Conservation (phyloP, 140 eudicot genomes). For the Stevia rebaudiana region DNA sequence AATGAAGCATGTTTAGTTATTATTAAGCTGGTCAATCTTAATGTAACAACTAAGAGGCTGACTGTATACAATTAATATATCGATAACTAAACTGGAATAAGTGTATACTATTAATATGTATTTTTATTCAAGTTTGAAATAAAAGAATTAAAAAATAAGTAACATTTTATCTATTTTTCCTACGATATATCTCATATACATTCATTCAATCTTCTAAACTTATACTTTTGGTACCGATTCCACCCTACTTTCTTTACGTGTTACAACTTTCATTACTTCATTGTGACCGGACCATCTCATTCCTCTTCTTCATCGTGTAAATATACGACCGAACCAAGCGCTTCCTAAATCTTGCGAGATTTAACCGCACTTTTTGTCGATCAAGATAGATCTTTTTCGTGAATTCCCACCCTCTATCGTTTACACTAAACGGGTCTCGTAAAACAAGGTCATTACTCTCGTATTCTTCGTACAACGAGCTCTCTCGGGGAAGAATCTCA, state of each 20-base stretch:
- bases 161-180: constrained; percentile 17
- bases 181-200: constrained; percentile 35
- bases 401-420: constrained; percentile 44
- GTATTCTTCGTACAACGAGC: constrained; percentile 43
- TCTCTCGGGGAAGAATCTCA: constrained; percentile 38
- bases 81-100: not conserved
- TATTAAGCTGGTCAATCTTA: too few species aligned
- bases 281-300: constrained; percentile 20
- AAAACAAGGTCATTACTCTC: constrained; percentile 43
- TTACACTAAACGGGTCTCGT: constrained; percentile 43
- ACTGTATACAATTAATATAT: not conserved
- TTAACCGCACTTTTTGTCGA: constrained; percentile 44
- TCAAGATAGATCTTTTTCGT: constrained; percentile 46
- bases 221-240: constrained; percentile 16
- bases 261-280: not conserved
- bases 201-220: constrained; percentile 13
- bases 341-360: constrained; percentile 39
- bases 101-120: not conserved
- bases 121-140: constrained; percentile 8
- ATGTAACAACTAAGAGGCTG: too few species aligned
- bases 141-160: constrained; percentile 7
- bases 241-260: not conserved
- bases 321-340: constrained; percentile 47
- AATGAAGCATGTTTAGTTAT: too few species aligned
- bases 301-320: constrained; percentile 29